Evolutionary conservation across 2,329 filamentous ascomycete genomes (phyloP).

Genomic region (Ampelomyces quisqualis): DNA sequence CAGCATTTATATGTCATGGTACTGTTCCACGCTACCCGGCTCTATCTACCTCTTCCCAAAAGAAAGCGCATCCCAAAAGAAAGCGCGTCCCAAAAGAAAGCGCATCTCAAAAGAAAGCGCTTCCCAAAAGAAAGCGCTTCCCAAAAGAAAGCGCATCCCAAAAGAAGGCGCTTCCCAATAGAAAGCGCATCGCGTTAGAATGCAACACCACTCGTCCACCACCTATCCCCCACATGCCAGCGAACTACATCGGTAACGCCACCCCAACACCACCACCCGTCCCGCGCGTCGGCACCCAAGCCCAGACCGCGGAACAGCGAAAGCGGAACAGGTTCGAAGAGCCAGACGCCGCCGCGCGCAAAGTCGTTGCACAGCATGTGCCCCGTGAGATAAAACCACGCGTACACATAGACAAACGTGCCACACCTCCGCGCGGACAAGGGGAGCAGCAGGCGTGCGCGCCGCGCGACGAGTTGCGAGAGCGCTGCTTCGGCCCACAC

Average conservation of each 20-base stretch:
- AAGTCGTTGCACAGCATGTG: conserved; percentile 74
- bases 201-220: conserved; percentile 61
- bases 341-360: conserved; percentile 70
- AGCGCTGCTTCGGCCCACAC: conserved; percentile 57
- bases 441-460: conserved; percentile 50
- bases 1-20: too few relatives aligned
- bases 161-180: too few relatives aligned
- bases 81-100: too few relatives aligned
- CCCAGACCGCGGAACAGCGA: conserved; percentile 69
- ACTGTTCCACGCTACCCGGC: too few relatives aligned
- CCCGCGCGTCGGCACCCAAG: conserved; percentile 57
- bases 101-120: too few relatives aligned
- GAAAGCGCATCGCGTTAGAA: conserved; percentile 35
- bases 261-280: conserved; percentile 69
- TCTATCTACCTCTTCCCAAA: too few relatives aligned
- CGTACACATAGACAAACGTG: conserved; percentile 63
- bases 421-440: conserved; percentile 50
- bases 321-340: conserved; percentile 78
- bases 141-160: too few relatives aligned
- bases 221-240: conserved; percentile 62
- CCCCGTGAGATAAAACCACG: conserved; percentile 69
- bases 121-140: too few relatives aligned
- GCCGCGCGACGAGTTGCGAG: conserved; percentile 36
- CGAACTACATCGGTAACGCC: conserved; percentile 54
- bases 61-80: too few relatives aligned